Evolutionary conservation across 139 green algal genomes (phyloP).

Genomic region (Chlamydomonas incerta): DNA sequence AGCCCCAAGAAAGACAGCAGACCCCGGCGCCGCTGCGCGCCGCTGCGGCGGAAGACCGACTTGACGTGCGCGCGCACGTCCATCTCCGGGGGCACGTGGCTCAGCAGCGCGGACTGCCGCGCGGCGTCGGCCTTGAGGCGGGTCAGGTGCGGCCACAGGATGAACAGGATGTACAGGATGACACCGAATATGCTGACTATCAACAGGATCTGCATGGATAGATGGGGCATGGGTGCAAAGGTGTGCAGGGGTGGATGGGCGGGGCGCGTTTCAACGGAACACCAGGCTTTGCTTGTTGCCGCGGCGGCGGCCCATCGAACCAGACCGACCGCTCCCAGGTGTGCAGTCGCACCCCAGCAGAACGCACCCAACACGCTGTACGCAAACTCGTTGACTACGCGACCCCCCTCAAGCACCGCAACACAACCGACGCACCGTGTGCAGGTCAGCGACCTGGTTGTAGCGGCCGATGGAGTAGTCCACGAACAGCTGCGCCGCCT

Average conservation of each 20-base stretch:
- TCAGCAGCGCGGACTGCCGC: neutral
- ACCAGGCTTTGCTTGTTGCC: too few relatives aligned
- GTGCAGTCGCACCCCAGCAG: too few relatives aligned
- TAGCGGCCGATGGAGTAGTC: slow-evolving; percentile 33
- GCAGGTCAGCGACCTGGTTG: neutral
- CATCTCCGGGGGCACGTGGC: neutral
- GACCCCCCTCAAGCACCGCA: too few relatives aligned
- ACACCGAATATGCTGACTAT: neutral
- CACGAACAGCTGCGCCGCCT: slow-evolving; percentile 26
- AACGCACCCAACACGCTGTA: too few relatives aligned
- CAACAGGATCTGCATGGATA: neutral
- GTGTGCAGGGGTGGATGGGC: too few relatives aligned
- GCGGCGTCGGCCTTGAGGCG: neutral
- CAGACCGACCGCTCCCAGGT: too few relatives aligned
- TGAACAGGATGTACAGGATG: neutral
- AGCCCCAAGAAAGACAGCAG: too few relatives aligned
- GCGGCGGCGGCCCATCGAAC: too few relatives aligned
- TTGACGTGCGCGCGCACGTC: neutral
- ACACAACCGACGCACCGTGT: neutral
- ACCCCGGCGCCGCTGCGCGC: too few relatives aligned
- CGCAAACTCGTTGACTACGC: too few relatives aligned
- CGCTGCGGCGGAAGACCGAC: neutral
- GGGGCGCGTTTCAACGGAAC: too few relatives aligned
- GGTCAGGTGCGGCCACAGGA: neutral
- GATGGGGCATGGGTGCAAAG: too few relatives aligned